Evolutionary conservation across 2,329 filamentous ascomycete genomes (phyloP), one percentile per base, ranked within the genome.

Genomic region (Colletotrichum neosansevieriae): DNA sequence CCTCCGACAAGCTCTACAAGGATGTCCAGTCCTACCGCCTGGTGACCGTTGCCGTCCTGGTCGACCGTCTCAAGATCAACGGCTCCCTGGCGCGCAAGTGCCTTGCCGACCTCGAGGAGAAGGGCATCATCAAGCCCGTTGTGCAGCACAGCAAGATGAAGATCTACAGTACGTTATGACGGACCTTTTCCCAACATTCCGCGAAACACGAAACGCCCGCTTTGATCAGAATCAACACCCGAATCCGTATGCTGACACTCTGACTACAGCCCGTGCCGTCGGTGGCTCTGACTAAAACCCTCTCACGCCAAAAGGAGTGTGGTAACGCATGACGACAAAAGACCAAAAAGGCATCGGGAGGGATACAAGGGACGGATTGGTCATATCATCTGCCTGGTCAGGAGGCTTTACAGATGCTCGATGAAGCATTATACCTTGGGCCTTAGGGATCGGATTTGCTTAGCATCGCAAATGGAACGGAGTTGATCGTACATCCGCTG

Each of bases 21-120:
- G 96, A 99, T 90, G 97, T 99, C 79, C 96, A 98, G 86, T 98
- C 96, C 74, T 99, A 98, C 92, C 94, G 96, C 82, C 94, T 99
- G 84, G 94, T 99, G 87, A 98, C 96, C 82, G 92, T 98, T 80
- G 94, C 96, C 80, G 95, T 94, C 79, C 94, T 99, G 80, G 96
- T 99, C 90, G 96, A 99, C 87, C 91, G 96, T 85, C 91, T 99
- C 85, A 99, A 99, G 94, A 97, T 99, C 89, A 99, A 99, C 89
- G 97, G 96, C 81, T 97, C 94, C 78, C 88, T 99, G 80, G 96
- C 96, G 76, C 91, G 96, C 81, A 87, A 89, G 86, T 95, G 93
- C 84, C 88, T 98, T 76, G 87, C 87, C 81, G 95, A 98, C 81
- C 89, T 98, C 78, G 95, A 98, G 91, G 94, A 97, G 89, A 96